phyloP scores from a whole-genome alignment of 2,329 filamentous ascomycete genomes.

The Didymella arachidicola region DNA sequence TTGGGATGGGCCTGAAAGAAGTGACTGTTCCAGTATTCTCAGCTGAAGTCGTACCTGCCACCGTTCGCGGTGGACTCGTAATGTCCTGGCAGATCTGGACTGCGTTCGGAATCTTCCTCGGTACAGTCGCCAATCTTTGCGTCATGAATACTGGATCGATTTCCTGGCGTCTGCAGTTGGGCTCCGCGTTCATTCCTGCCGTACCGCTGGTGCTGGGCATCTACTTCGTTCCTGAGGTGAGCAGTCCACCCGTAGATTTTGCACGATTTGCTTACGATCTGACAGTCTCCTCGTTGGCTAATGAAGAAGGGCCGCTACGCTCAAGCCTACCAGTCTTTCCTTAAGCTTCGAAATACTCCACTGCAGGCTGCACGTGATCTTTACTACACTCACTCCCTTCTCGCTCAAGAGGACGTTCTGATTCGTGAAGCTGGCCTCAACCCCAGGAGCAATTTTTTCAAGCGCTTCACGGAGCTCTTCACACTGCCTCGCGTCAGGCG shows the following conservation, averaged over 20 bases:
- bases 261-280: background rate
- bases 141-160: conserved; percentile 49
- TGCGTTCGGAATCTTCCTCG: conserved; percentile 57
- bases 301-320: conserved; percentile 52
- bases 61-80: conserved; percentile 58
- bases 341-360: conserved; percentile 50
- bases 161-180: conserved; percentile 52
- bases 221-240: conserved; percentile 51
- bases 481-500: conserved; percentile 73
- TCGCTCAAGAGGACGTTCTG: conserved; percentile 47
- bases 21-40: conserved; percentile 57
- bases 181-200: conserved; percentile 51
- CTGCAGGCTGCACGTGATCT: conserved; percentile 55
- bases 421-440: conserved; percentile 44
- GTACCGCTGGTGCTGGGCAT: conserved; percentile 50
- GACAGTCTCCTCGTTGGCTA: conserved; percentile 36
- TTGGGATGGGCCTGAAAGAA: conserved; percentile 57
- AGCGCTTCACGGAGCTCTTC: conserved; percentile 64
- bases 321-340: conserved; percentile 51
- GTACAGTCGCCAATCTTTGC: conserved; percentile 52
- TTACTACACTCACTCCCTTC: conserved; percentile 52
- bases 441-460: conserved; percentile 51
- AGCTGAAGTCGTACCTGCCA: conserved; percentile 58
- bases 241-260: background rate
- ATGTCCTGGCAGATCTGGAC: conserved; percentile 58